Percentiles rank a stretch among this genome's conserved stretches.
Conservation (phyloP, 1,284 basidiomycete species). For the Schizopora paradoxa region DNA sequence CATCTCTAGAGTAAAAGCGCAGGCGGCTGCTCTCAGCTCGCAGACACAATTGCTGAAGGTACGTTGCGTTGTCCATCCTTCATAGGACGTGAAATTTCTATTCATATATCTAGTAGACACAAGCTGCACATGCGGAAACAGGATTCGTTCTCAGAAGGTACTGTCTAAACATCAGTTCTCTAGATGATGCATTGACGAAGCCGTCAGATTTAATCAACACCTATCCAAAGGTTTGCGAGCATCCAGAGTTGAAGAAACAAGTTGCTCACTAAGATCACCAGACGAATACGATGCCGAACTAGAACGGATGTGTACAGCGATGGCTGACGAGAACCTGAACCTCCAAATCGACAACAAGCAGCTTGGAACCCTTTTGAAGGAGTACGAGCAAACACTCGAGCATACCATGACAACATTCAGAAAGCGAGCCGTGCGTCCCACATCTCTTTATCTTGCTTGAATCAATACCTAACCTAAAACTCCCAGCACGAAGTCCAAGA, state of each 20-base stretch:
- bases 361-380: slow-evolving; percentile 83
- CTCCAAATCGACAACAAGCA: slow-evolving; percentile 96
- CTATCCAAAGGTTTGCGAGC: slow-evolving; percentile 69
- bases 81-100: neutral
- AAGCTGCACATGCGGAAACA: slow-evolving; percentile 68
- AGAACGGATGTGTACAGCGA: slow-evolving; percentile 82
- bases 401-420: slow-evolving; percentile 94
- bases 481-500: slow-evolving; percentile 87
- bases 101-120: slow-evolving; percentile 36
- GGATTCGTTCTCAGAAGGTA: slow-evolving; percentile 88
- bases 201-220: slow-evolving; percentile 79
- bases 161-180: neutral
- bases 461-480: slow-evolving; percentile 10
- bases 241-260: slow-evolving; percentile 9
- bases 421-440: slow-evolving; percentile 74
- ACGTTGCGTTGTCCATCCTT: slow-evolving; percentile 19
- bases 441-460: slow-evolving; percentile 5
- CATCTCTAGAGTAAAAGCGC: slow-evolving; percentile 70
- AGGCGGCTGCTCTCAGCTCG: slow-evolving; percentile 51
- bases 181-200: neutral
- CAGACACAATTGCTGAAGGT: slow-evolving; percentile 82
- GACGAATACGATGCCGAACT: slow-evolving; percentile 93
- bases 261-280: slow-evolving; percentile 25
- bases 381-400: slow-evolving; percentile 96
- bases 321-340: slow-evolving; percentile 81